Evolutionary conservation across 1,284 basidiomycete genomes (phyloP).

Genomic region (Tylopilus sp.): DNA sequence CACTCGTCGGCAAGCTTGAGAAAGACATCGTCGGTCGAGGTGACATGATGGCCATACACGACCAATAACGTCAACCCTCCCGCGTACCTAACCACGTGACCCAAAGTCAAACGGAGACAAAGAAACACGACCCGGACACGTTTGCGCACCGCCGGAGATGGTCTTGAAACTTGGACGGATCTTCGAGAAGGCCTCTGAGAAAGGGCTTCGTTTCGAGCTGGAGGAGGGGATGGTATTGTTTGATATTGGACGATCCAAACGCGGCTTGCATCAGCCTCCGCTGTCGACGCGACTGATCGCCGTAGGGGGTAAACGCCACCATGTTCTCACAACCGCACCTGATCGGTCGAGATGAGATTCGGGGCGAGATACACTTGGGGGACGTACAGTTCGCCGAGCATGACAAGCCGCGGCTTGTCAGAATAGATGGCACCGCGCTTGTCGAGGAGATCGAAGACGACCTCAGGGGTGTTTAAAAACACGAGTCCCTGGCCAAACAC

Average conservation of each 20-base stretch:
- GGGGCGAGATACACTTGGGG: background rate
- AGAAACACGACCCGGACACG: no score
- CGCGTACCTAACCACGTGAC: constrained; percentile 55
- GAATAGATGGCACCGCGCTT: constrained; percentile 76
- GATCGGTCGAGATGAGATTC: constrained; percentile 19
- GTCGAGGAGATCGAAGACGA: constrained; percentile 71
- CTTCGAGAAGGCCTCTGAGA: constrained; percentile 56
- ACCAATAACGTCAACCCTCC: constrained; percentile 71
- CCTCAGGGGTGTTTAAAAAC: constrained; percentile 71
- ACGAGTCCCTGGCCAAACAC: constrained; percentile 72
- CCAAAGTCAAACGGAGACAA: background rate
- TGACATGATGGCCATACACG: constrained; percentile 72
- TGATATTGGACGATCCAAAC: constrained; percentile 62
- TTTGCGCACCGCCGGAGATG: constrained; percentile 52
- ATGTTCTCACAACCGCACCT: constrained; percentile 77
- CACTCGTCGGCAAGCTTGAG: constrained; percentile 71
- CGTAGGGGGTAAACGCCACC: constrained; percentile 78
- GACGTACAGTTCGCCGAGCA: constrained; percentile 71
- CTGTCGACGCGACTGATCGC: constrained; percentile 71
- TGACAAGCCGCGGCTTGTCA: constrained; percentile 74
- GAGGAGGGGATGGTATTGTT: constrained; percentile 68
- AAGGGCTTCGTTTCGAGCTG: constrained; percentile 63
- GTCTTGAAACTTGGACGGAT: constrained; percentile 53
- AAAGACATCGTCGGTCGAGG: constrained; percentile 64
- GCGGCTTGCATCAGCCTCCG: constrained; percentile 73